Conservation (phyloP, 179 eudicot genomes). For the Gypsophila paniculata region DNA sequence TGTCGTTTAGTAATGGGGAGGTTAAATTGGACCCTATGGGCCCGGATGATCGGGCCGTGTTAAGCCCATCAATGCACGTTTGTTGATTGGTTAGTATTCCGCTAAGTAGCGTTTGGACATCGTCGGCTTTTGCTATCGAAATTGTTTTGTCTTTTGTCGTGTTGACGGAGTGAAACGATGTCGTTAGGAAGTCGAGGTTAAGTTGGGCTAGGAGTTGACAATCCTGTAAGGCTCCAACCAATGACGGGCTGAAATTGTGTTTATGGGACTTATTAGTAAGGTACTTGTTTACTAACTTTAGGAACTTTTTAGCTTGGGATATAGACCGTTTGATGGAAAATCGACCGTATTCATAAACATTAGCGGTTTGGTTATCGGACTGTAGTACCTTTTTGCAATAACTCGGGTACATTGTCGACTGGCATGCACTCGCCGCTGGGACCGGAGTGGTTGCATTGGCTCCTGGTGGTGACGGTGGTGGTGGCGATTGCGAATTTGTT, state of each 20-base stretch:
- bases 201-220: constrained; percentile 43
- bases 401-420: constrained; percentile 46
- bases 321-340: constrained; percentile 49
- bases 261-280: constrained; percentile 19
- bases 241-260: constrained; percentile 33
- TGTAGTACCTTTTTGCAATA: constrained; percentile 48
- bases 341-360: constrained; percentile 53
- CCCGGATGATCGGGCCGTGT: constrained; percentile 38
- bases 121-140: constrained; percentile 32
- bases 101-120: constrained; percentile 61
- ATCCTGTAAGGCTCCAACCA: constrained; percentile 48
- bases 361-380: constrained; percentile 37
- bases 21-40: constrained; percentile 36
- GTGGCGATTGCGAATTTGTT: constrained; percentile 13
- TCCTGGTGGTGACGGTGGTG: constrained; percentile 18
- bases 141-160: constrained; percentile 27
- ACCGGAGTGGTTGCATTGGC: constrained; percentile 20
- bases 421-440: constrained; percentile 37
- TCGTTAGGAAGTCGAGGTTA: constrained; percentile 41
- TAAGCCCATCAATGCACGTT: constrained; percentile 73
- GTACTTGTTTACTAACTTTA: constrained; percentile 37
- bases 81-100: constrained; percentile 61
- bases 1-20: constrained; percentile 41
- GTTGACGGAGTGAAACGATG: constrained; percentile 30
- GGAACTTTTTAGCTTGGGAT: constrained; percentile 43